Conservation (phyloP, 352 stramenopile genomes). For the Phytophthora cactorum region DNA sequence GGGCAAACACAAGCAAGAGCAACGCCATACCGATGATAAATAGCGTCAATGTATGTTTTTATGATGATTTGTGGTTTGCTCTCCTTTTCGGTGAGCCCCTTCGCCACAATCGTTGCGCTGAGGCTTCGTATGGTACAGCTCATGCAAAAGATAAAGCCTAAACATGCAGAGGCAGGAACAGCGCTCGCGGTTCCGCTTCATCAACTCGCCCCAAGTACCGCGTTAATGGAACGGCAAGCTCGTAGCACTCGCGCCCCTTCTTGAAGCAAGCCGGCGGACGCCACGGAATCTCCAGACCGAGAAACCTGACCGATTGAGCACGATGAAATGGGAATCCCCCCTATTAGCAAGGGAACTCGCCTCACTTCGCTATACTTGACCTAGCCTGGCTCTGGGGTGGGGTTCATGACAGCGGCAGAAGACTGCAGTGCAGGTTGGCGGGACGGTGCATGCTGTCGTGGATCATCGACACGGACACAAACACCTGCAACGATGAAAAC, state of each 20-base stretch:
- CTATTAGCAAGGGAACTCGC: conserved; percentile 15
- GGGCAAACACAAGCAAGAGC: conserved; percentile 3
- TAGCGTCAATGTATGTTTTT: conserved; percentile 46
- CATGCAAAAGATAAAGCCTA: conserved; percentile 44
- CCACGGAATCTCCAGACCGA: conserved; percentile 12
- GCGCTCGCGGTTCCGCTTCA: conserved; percentile 19
- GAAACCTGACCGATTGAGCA: conserved; percentile 6
- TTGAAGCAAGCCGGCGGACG: conserved; percentile 2
- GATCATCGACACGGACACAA: conserved; percentile 87
- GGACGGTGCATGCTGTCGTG: conserved; percentile 79
- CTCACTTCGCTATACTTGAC: conserved; percentile 5
- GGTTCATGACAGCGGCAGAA: conserved; percentile 73
- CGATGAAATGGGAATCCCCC: conserved; percentile 7
- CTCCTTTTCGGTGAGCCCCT: conserved; percentile 22
- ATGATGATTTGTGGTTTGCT: conserved; percentile 31
- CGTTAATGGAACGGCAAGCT: conserved; percentile 2
- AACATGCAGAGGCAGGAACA: conserved; percentile 32
- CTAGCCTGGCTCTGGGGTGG: conserved; percentile 12
- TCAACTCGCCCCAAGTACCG: conserved; percentile 12
- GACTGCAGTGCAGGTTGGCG: conserved; percentile 80
- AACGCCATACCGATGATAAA: conserved; percentile 34
- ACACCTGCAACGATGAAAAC: conserved; percentile 50
- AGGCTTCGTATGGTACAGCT: conserved; percentile 50
- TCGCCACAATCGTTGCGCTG: conserved; percentile 22
- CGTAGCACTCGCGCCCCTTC: neutral